These are phyloP conservation scores for Kitagawia praeruptora DNA, from an alignment of 129 eudicot species.

Conservation along the genomic window DNA sequence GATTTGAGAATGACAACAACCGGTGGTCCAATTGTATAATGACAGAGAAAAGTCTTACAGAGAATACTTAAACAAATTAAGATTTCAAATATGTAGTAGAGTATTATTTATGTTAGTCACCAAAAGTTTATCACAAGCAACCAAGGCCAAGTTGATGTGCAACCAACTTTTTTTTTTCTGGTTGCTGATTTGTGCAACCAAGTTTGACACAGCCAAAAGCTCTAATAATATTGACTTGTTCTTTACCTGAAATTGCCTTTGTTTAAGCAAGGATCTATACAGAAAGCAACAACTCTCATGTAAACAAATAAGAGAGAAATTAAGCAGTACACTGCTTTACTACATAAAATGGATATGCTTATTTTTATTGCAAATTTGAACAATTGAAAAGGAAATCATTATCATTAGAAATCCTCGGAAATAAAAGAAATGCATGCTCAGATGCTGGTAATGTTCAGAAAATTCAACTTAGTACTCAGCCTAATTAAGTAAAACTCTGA, in stretches of 20 bases:
- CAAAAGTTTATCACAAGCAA: neutral
- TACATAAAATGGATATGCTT: neutral
- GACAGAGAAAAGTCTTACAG: neutral
- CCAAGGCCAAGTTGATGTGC: slow-evolving; percentile 1
- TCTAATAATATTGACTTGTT: neutral
- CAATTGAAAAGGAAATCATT: neutral
- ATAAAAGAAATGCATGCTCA: neutral
- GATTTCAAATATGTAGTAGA: neutral
- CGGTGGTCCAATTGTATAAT: neutral
- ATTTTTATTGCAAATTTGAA: neutral
- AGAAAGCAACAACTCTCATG: no score
- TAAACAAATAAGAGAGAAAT: no score
- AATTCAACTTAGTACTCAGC: neutral
- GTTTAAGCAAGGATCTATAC: neutral
- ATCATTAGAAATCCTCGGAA: no score
- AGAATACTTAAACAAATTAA: neutral
- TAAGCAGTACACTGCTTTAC: neutral
- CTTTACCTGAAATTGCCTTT: neutral
- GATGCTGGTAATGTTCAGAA: neutral
- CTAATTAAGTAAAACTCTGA: neutral
- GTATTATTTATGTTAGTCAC: neutral
- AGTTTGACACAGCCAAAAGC: neutral
- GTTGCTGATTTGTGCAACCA: neutral
- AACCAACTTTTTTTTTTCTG: neutral
- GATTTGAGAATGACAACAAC: slow-evolving; percentile 4